Evolutionary conservation across 371 early-diverging fungal species (phyloP), one percentile per base, ranked within the genome.

Genomic region (Smittium culicis): DNA sequence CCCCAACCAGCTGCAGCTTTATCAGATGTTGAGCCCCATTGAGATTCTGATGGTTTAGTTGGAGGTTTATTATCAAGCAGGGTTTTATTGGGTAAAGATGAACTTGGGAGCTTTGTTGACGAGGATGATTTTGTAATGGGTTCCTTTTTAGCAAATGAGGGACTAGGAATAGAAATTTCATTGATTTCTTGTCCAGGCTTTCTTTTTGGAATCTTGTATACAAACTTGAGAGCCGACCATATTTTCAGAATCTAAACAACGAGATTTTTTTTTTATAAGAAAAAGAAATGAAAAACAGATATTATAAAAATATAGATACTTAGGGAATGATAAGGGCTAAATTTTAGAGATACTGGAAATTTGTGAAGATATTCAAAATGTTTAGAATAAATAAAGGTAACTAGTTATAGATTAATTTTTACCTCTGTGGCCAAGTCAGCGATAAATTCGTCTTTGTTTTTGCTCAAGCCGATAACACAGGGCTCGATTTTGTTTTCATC

Each of bases 151-250:
- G 3, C 16, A 54, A 24, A 35, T 64, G 35, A 35, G 30, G 27
- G 57, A 27, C 16, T 64, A 27, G 61, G 34, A n/a, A 5, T 5
- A 45, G 45, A 45, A 45, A 11, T 45, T 35, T 5, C 5, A 27
- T 64, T 28, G 34, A 28, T 33, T 61, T 27, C 64, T 64, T 35
- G 35, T 27, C 64, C 61, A 29, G 35, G 64, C 61, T 78, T 59
- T 59, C 60, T 74, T 69, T 84, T 84, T 3, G 84, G 84, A 31
- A 84, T 84, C 65, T 79, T 79, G 58, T 82, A 84, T 14, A 80
- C 81, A n/a, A 66, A 73, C 27, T 73, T 70, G 31, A 82, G 71
- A 5, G 68, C 55, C 32, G 72, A 60, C 83, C 83, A 84, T 28
- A 63, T 71, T 61, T 76, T 79, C 24, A 82, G 62, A 20, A 83